A percentile compares a stretch with the other conserved stretches of the same genome.
Conservation (phyloP, 2,329 filamentous ascomycete species). For the Botryotinia convoluta region DNA sequence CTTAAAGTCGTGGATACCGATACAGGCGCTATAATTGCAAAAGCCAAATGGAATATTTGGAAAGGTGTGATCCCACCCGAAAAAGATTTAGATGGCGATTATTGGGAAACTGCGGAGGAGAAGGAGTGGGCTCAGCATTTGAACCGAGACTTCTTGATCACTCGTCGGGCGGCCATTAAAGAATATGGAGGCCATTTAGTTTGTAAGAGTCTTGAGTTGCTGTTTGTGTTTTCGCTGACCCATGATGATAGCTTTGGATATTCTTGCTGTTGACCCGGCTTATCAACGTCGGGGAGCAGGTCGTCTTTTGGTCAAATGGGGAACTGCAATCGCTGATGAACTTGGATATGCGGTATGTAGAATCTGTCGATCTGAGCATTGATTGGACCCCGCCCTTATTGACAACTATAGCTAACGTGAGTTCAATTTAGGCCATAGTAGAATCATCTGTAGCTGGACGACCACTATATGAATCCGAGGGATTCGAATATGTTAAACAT, state of each 20-base stretch:
- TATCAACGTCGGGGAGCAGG: conserved; percentile 14
- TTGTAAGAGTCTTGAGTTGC: conserved; percentile 3
- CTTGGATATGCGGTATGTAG: conserved; percentile 10
- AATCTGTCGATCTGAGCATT: background rate
- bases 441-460: conserved; percentile 4
- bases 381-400: background rate
- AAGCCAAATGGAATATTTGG: conserved; percentile 17
- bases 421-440: conserved; percentile 7
- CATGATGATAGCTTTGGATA: conserved; percentile 11
- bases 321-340: conserved; percentile 11
- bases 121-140: conserved; percentile 16
- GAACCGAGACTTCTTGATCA: conserved; percentile 3
- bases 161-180: conserved; percentile 2
- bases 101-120: conserved; percentile 11
- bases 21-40: background rate
- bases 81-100: conserved; percentile 9
- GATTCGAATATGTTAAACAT: conserved; percentile 7
- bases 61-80: conserved; percentile 13
- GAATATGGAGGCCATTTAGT: conserved; percentile 10
- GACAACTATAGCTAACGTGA: background rate
- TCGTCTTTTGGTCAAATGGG: conserved; percentile 13
- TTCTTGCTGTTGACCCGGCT: conserved; percentile 8
- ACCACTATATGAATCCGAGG: conserved; percentile 11
- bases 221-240: conserved; percentile 1
- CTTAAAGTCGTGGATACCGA: conserved; percentile 9